Evolutionary conservation across 2,329 filamentous ascomycete species (phyloP), one percentile per base, ranked within the genome.

Genomic region (Tolypocladium endophyticum): DNA sequence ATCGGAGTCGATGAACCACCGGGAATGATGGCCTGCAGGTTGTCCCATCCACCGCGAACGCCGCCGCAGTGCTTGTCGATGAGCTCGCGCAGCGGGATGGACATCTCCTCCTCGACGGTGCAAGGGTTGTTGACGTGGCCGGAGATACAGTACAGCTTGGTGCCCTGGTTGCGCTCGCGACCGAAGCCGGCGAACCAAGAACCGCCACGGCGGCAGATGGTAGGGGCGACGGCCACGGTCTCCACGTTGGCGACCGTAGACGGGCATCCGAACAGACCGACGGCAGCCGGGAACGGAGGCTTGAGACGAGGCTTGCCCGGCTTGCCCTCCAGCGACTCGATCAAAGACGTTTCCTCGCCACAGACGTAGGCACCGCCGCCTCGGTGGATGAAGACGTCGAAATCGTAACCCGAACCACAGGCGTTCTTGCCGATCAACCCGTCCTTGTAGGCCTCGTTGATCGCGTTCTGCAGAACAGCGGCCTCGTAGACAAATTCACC

Each of bases 71-170:
- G 94, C 80, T 91, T 94, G 64, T 99, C 94, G 69, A 99, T 97
- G 64, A 99, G 86, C 77, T 99, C 94, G 53, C 90, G 88, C 62
- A 99, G 85, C 52, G 94, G 89, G 67, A 99, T 99, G 58, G 90
- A 96, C 94, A 99, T 99, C 79, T 99, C 94, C 79, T 99, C 94
- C 77, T 99, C 94, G 62, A 99, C 94, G 1, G 94, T 97, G 75
- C 86, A 91, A 59, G 94, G 94, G 81, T 97, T 95, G 84, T 99
- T 99, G 79, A 99, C 94, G 75, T 97, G 91, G 35, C 94, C 94
- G 59, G 93, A 97, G 73, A 99, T 97, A 76, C 92, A 97, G 81
- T 89, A 99, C 50, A 99, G 88, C 82, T 99, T 99, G 65, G 94
- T 99, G 70, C 94, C 94, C 69, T 91, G 84, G 79, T 99, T 99